These are phyloP conservation scores for Globisporangium yorkense DNA, from an alignment of 352 stramenopile genomes.

Conservation along the genomic window DNA sequence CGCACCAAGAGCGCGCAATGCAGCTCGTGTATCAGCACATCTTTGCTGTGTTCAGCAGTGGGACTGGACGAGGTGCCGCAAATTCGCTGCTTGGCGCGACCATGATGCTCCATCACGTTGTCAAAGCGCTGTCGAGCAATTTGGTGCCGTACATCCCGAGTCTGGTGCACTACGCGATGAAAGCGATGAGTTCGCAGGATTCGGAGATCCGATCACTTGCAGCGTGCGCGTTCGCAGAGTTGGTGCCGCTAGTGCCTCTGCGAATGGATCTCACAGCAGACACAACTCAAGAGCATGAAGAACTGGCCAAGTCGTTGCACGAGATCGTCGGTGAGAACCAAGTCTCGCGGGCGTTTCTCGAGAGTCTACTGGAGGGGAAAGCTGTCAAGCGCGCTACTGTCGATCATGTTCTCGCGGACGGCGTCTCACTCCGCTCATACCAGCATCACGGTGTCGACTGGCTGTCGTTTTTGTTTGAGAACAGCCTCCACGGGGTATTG, in stretches of 20 bases:
- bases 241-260: slow-evolving; percentile 64
- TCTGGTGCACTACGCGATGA: slow-evolving; percentile 66
- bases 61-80: no score
- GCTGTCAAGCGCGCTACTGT: slow-evolving; percentile 40
- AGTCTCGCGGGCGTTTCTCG: slow-evolving; percentile 59
- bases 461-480: slow-evolving; percentile 61
- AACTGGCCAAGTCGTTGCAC: slow-evolving; percentile 10
- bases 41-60: slow-evolving; percentile 28
- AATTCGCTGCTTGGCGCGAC: slow-evolving; percentile 30
- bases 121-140: slow-evolving; percentile 21
- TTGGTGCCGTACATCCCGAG: slow-evolving; percentile 60
- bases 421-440: slow-evolving; percentile 49
- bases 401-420: slow-evolving; percentile 18
- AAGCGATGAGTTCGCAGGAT: slow-evolving; percentile 45
- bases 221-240: slow-evolving; percentile 57
- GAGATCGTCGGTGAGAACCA: slow-evolving; percentile 37
- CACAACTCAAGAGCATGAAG: slow-evolving; percentile 3
- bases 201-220: slow-evolving; percentile 36
- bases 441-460: slow-evolving; percentile 79
- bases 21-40: slow-evolving; percentile 41
- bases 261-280: slow-evolving; percentile 54
- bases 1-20: slow-evolving; percentile 34
- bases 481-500: slow-evolving; percentile 75
- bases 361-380: slow-evolving; percentile 53
- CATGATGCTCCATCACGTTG: slow-evolving; percentile 53